phyloP scores from a whole-genome alignment of 2,329 filamentous ascomycete species.

The Penicillium italicum region DNA sequence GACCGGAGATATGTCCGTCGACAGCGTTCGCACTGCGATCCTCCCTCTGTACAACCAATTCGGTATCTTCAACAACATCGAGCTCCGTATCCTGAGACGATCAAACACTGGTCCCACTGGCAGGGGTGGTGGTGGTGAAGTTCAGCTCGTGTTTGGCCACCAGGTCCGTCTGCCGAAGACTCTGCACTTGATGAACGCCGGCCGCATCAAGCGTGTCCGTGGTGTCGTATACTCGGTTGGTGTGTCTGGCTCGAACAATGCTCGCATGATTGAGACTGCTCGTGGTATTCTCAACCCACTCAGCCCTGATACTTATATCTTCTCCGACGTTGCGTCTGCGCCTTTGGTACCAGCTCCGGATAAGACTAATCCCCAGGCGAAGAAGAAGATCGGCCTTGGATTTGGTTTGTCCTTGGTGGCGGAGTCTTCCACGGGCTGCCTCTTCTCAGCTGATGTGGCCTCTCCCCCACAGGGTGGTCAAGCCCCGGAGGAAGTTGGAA shows the following conservation, averaged over 20 bases:
- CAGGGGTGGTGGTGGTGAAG: conserved; percentile 78
- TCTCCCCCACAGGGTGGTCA: conserved; percentile 73
- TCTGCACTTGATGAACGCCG: conserved; percentile 78
- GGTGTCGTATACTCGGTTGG: conserved; percentile 93
- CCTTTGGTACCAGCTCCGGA: conserved; percentile 65
- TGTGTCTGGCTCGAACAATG: conserved; percentile 88
- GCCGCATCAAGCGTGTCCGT: conserved; percentile 79
- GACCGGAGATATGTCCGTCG: conserved; percentile 81
- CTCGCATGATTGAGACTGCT: conserved; percentile 87
- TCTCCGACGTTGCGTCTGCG: conserved; percentile 62
- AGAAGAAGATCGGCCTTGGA: conserved; percentile 71
- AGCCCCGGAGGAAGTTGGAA: conserved; percentile 86
- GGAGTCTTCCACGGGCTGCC: conserved; percentile 79
- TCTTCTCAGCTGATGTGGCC: conserved; percentile 82
- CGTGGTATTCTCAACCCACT: conserved; percentile 82
- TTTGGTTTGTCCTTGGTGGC: conserved; percentile 90
- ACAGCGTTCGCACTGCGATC: conserved; percentile 89
- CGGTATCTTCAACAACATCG: conserved; percentile 81
- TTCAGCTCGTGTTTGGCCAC: conserved; percentile 90
- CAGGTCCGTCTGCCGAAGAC: conserved; percentile 94
- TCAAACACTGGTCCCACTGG: conserved; percentile 74
- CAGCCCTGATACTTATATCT: conserved; percentile 86
- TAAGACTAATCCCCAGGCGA: conserved; percentile 56
- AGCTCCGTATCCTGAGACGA: conserved; percentile 74
- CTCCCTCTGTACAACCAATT: conserved; percentile 87